Base-by-base conservation (phyloP, 148 eudicot genomes). In the Selenicereus undatus region DNA sequence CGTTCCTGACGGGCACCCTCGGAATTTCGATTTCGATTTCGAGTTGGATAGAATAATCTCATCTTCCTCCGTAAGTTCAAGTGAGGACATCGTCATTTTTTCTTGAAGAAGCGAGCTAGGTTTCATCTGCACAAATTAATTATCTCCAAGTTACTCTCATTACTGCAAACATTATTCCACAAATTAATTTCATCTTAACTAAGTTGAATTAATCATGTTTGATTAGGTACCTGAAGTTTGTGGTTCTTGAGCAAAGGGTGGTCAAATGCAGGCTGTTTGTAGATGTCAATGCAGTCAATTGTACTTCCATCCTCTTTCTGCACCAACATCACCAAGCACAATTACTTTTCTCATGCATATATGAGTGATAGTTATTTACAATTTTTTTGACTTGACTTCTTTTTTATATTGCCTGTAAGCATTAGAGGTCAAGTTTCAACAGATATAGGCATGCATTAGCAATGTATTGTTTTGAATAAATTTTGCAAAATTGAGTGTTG, bases 191-290 rank as follows among this genome's bases (percentile, higher is more conserved):
- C 32, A 29, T 27, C 10, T 29, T 66, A 35, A 36, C 5, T 35
- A 16, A 48, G 11, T 11, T 11, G 52, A 48, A 48, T 39, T 39
- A 39, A 39, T 2, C 5, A 12, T 6, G 52, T 10, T 48, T 48
- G 14, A 20, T 4, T 7, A 54, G 1, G n/a, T 79, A 79, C 81
- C 81, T 79, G 76, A 51, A 79, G 29, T 71, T 79, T 54, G 68
- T 79, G 81, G 35, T 71, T 36, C 71, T 79, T 79, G 75, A 79
- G 81, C 68, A 71, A 42, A 20, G 81, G 81, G 29, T 79, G 81
- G 73, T 79, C 81, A 17, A 79, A 79, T 30, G 81, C 81, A 18
- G 81, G 81, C 20, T 79, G 81, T 29, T 79, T 79, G 66, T 79
- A 35, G 24, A 79, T 79, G 39, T 71, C 76, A 16, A 79, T 56